Percentiles rank a stretch among this genome's conserved stretches.
Evolutionary conservation across 2,329 filamentous ascomycete genomes (phyloP).

Genomic region (Alternaria metachromatica): DNA sequence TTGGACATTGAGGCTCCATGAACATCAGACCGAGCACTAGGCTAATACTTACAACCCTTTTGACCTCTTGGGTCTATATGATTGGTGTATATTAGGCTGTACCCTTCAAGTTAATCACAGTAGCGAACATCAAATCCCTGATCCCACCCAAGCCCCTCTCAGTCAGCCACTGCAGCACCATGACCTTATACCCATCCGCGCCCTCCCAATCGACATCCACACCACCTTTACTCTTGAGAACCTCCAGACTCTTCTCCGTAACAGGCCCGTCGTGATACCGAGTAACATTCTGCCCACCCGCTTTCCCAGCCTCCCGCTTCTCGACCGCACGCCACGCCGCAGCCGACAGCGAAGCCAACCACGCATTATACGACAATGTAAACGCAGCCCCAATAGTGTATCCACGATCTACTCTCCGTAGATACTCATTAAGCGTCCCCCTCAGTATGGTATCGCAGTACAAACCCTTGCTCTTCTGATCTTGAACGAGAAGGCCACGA

Average conservation of each 20-base stretch:
- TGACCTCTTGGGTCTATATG: too few species aligned
- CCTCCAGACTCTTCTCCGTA: slow-evolving; percentile 69
- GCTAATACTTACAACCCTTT: too few species aligned
- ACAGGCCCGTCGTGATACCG: slow-evolving; percentile 62
- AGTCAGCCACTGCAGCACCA: slow-evolving; percentile 73
- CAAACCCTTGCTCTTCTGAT: slow-evolving; percentile 66
- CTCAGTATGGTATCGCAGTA: slow-evolving; percentile 58
- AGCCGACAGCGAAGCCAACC: slow-evolving; percentile 55
- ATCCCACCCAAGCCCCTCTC: slow-evolving; percentile 69
- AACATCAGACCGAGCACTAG: neutral
- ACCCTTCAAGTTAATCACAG: slow-evolving; percentile 74
- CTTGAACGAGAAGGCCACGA: slow-evolving; percentile 69
- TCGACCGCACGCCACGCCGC: slow-evolving; percentile 58
- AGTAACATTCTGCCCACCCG: slow-evolving; percentile 28
- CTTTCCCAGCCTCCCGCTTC: slow-evolving; percentile 50
- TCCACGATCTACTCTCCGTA: slow-evolving; percentile 48
- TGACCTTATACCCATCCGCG: slow-evolving; percentile 76
- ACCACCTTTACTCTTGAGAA: slow-evolving; percentile 70
- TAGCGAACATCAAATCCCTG: slow-evolving; percentile 76
- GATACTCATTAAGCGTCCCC: slow-evolving; percentile 50
- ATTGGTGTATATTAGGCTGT: neutral
- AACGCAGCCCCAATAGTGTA: slow-evolving; percentile 52
- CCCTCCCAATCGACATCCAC: slow-evolving; percentile 73
- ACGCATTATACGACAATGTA: slow-evolving; percentile 56
- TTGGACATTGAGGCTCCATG: too few species aligned